A percentile compares a stretch with the other conserved stretches of the same genome.
Conservation (phyloP, 495 filamentous ascomycete species). For the Lindgomyces ingoldianus region DNA sequence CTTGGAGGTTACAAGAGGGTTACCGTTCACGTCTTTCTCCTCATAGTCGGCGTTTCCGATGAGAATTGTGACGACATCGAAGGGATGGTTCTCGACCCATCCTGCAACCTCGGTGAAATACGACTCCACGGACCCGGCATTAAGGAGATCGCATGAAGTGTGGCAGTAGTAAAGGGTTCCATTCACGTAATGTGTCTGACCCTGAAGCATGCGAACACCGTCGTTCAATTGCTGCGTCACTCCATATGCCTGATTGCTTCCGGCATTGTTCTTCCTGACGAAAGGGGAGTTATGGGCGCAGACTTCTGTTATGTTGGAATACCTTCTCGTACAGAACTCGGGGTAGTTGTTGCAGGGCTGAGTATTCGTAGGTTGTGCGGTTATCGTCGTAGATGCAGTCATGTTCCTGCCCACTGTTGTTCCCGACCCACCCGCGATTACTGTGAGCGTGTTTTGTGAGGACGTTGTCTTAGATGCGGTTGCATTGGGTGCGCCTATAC, state of each 20-base stretch:
- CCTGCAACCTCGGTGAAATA: slow-evolving; percentile 68
- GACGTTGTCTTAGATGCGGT: slow-evolving; percentile 17
- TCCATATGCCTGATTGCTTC: slow-evolving; percentile 71
- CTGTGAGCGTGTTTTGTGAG: slow-evolving; percentile 11
- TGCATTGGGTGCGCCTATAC: slow-evolving; percentile 15
- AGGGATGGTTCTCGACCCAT: slow-evolving; percentile 78
- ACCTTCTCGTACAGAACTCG: slow-evolving; percentile 80
- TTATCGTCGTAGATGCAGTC: slow-evolving; percentile 28
- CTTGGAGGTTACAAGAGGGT: slow-evolving; percentile 26
- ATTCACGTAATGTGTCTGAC: slow-evolving; percentile 73
- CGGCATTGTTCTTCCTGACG: slow-evolving; percentile 63
- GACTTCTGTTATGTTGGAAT: slow-evolving; percentile 87
- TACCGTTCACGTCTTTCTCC: slow-evolving; percentile 14
- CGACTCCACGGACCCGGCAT: slow-evolving; percentile 73
- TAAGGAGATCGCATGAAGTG: slow-evolving; percentile 74
- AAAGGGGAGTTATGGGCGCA: slow-evolving; percentile 90
- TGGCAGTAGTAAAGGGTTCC: slow-evolving; percentile 67
- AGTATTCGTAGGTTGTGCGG: slow-evolving; percentile 41
- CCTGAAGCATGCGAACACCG: slow-evolving; percentile 87
- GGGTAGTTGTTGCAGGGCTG: slow-evolving; percentile 79
- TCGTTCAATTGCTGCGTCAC: slow-evolving; percentile 80
- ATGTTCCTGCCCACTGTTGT: slow-evolving; percentile 19
- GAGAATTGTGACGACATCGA: slow-evolving; percentile 88
- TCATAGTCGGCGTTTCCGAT: slow-evolving; percentile 73
- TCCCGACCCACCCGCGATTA: slow-evolving; percentile 11